Base-by-base conservation (phyloP, 2,329 filamentous ascomycete genomes). In the Hypoxylon sp. region DNA sequence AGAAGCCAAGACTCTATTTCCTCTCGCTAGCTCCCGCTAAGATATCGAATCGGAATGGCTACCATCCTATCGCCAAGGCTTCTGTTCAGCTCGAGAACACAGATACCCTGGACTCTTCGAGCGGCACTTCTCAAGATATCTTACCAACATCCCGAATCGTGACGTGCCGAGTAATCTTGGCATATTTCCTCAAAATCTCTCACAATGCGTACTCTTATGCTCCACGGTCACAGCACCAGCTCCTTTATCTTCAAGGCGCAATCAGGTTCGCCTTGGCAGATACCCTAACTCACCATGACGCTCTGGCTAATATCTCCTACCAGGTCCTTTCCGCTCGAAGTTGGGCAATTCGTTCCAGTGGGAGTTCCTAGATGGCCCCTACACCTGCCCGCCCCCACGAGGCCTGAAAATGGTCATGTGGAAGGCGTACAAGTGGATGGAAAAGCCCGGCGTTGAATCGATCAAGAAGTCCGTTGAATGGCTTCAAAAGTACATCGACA, bases 141-240 rank as follows among this genome's bases (percentile, higher is more conserved):
- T 56, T 56, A 56, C 24, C 54, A 35, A 42, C 39, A 32, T 32
- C 11, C 24, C 35, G 46, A 24, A n/a, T 27, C 7, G 19, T 32
- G 17, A 29, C 15, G 44, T 37, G 39, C 19, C 32, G 32, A 17
- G n/a, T 58, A 35, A 13, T 27, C 44, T 58, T 58, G 55, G 55
- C 42, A 58, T 32, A 27, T 50, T 39, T 31, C 35, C 44, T 21
- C 19, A 24, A 57, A 57, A 37, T 50, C 31, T 58, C 31, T 58
- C 47, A 73, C 55, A 11, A 80, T 80, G 75, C 76, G 70, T 51
- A 65, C 80, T 32, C 79, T 81, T 47, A 77, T 77, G 65, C 78
- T 81, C 5, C 80, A 81, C 68, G 80, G 80, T 39, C 75, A 75
- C 42, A 79, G 80, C 67, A 80, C 79, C 24, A 80, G 79, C 66